Evolutionary conservation across 768 basidiomycete genomes (phyloP), one percentile per base, ranked within the genome.

Genomic region (Mycena polygramma): DNA sequence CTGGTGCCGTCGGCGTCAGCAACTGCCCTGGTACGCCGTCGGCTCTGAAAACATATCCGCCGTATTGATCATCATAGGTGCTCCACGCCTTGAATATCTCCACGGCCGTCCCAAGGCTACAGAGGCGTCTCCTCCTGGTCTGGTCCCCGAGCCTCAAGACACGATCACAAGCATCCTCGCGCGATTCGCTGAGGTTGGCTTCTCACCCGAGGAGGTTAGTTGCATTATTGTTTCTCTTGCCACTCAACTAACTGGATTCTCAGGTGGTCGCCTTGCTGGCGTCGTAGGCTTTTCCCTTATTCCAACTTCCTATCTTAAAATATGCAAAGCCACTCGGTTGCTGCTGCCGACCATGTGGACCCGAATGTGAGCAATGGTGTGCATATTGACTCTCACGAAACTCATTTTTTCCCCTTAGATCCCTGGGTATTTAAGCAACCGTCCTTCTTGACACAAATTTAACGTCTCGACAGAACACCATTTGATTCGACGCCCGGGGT

Each of bases 401-500:
- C 67, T 51, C 7, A 59, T 17, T 37, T 17, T 24, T 39, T 26
- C n/a, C 51, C 22, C 1, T 45, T 26, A 73, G 68, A 39, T 59
- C 41, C 65, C 62, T 49, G 71, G 75, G 63, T 65, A 65, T 10
- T 65, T 36, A 10, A 53, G 15, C 30, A 65, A 46, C n/a, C 43
- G 9, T 52, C 62, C n/a, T 54, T 1, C 3, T 53, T 30, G 11
- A 24, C 30, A 35, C 7, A 39, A 36, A 19, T 19, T 37, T 37
- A 36, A 37, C 14, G 63, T 37, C 66, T 30, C 3, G 39, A n/a
- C 20, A 53, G 75, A 58, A 72, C 76, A 36, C 78, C 81, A 1
- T 81, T 82, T 72, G 81, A 82, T 67, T 78, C 79, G 7, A 81
- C 81, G 11, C 81, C 80, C 6, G 57, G 52, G 9, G 52, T 73